Evolutionary conservation across 371 early-diverging fungal genomes (phyloP), one percentile per base, ranked within the genome.

Genomic region (Mucor mucedo): DNA sequence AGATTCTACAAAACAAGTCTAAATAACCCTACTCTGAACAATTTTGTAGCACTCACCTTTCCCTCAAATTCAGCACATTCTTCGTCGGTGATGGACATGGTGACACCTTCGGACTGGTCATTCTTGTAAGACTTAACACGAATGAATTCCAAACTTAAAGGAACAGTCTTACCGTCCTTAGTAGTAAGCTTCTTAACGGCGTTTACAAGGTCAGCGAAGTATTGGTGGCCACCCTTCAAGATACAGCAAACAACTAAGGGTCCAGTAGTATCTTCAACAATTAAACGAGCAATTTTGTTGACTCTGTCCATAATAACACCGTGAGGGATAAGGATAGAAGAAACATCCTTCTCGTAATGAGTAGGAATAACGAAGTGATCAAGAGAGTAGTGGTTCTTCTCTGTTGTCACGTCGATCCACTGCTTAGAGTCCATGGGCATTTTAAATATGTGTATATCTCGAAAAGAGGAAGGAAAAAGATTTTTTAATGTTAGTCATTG

Each of bases 261-360:
- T 55, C 89, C 93, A 47, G 77, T 77, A 52, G 87, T 72, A 52
- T 90, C 88, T 28, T 85, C 83, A 40, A 88, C 88, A 66, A 91
- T 91, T 39, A 90, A 62, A 68, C 89, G 84, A 40, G 91, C 90
- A 35, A 96, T 80, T 75, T 95, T 95, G 69, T 93, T 89, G 52
- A 95, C 90, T 62, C 94, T 83, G 69, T 92, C 92, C 84, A 88
- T 90, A 69, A 96, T 95, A 54, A 96, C 89, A 45, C 97, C 97
- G 70, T 95, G 93, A 14, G 96, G 96, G 60, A 96, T 92, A 66
- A 96, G 75, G 63, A 95, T 91, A 70, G 89, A 86, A 50, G 88
- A 84, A 13, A 96, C 87, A 57, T 93, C 95, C 16, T 89, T 78
- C 63, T 85, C 76, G 72, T 96, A 95, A 75, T 96, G 97, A 39